Percentiles rank a stretch among this genome's conserved stretches.
phyloP scores from a whole-genome alignment of 352 stramenopile species.

The Pythium sp. region DNA sequence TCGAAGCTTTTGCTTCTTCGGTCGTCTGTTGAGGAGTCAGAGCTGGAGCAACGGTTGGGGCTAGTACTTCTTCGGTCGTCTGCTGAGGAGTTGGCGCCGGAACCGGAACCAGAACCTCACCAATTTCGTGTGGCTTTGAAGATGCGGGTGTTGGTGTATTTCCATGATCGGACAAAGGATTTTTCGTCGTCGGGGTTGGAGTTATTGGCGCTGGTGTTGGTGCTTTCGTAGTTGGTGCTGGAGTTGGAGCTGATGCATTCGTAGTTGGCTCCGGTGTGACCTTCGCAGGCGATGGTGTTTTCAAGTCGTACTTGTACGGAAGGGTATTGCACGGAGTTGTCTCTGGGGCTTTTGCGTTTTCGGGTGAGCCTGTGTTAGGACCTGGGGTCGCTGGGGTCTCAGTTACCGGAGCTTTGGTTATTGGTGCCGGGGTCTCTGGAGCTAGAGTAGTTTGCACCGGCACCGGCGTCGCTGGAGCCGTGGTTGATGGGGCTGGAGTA shows the following conservation, averaged over 20 bases:
- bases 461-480: background rate
- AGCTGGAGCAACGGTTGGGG: background rate
- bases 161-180: background rate
- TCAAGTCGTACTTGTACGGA: conserved; percentile 5
- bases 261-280: background rate
- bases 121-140: background rate
- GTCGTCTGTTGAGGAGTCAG: background rate
- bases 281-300: background rate
- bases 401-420: background rate
- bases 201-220: background rate
- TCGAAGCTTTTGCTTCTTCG: background rate
- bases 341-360: background rate
- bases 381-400: background rate
- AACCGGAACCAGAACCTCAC: background rate
- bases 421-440: background rate
- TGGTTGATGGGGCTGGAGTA: background rate
- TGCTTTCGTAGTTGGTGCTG: background rate
- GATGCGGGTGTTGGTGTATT: background rate
- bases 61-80: background rate
- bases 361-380: background rate
- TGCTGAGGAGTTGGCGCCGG: background rate
- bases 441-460: background rate
- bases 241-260: too few species aligned
- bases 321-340: background rate
- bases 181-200: background rate